Evolutionary conservation across 2,329 filamentous ascomycete genomes (phyloP).

Genomic region (Cercospora janseana): DNA sequence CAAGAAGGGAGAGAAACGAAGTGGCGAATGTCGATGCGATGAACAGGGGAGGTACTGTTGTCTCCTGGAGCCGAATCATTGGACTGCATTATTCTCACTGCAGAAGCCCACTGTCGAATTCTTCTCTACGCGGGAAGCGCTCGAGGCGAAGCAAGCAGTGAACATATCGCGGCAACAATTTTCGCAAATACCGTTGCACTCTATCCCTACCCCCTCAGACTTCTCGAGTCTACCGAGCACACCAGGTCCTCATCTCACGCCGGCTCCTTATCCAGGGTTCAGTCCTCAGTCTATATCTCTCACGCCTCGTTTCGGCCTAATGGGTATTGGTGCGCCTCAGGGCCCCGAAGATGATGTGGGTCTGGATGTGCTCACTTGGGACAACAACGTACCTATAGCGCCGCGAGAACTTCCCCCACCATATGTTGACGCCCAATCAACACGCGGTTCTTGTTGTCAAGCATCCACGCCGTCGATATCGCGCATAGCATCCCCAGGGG

Average conservation of each 20-base stretch:
- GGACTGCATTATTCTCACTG: constrained; percentile 32
- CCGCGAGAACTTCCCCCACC: constrained; percentile 26
- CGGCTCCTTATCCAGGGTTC: constrained; percentile 21
- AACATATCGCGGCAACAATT: constrained; percentile 15
- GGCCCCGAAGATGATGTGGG: constrained; percentile 22
- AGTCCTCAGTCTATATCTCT: constrained; percentile 20
- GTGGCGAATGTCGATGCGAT: constrained; percentile 37
- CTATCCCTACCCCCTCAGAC: constrained; percentile 19
- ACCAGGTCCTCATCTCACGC: constrained; percentile 18
- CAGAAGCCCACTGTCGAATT: constrained; percentile 35
- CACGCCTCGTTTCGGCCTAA: constrained; percentile 35
- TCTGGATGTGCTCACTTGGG: constrained; percentile 31
- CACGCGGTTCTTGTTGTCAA: constrained; percentile 31
- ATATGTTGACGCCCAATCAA: constrained; percentile 20
- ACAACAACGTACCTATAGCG: constrained; percentile 27
- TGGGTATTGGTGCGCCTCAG: constrained; percentile 34
- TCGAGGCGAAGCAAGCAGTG: constrained; percentile 28
- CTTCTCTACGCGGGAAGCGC: constrained; percentile 29
- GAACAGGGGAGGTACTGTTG: constrained; percentile 39
- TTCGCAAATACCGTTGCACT: constrained; percentile 23
- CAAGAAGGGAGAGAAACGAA: constrained; percentile 38
- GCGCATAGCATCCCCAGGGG: constrained; percentile 14
- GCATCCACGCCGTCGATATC: constrained; percentile 21
- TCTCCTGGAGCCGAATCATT: constrained; percentile 35
- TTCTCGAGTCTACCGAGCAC: constrained; percentile 22